Evolutionary conservation across 73 alveolate genomes (phyloP).

Genomic region (Symbiodinium natans): DNA sequence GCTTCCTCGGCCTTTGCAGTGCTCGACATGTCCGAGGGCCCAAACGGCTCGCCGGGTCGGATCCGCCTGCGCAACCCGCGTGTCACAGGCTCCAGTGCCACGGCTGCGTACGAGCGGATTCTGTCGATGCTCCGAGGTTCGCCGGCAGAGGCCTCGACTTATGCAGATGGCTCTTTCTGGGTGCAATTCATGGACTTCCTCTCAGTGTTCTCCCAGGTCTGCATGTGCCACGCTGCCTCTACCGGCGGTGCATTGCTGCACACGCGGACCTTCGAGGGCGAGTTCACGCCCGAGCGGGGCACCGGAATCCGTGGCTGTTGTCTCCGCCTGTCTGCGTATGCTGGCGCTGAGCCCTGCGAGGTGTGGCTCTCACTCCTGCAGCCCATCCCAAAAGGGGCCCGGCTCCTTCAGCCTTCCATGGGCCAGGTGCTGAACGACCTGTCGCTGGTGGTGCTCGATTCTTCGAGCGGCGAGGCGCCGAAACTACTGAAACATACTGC

Average conservation of each 20-base stretch:
- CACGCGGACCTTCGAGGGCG: constrained; percentile 69
- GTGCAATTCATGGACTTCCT: constrained; percentile 18
- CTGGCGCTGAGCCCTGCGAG: neutral
- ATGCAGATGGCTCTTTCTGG: constrained; percentile 92
- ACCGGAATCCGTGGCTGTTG: constrained; percentile 72
- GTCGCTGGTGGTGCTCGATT: constrained; percentile 24
- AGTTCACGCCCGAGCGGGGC: constrained; percentile 34
- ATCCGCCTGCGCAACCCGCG: constrained; percentile 81
- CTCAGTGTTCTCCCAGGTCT: constrained; percentile 24
- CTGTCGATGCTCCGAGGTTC: constrained; percentile 48
- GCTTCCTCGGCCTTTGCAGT: constrained; percentile 16
- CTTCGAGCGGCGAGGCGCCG: constrained; percentile 15
- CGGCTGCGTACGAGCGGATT: neutral
- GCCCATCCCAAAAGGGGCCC: constrained; percentile 49
- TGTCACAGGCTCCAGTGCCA: neutral
- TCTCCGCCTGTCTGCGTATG: neutral
- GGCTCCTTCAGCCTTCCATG: constrained; percentile 77
- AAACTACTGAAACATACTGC: no score
- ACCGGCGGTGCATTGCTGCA: constrained; percentile 37
- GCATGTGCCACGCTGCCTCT: constrained; percentile 82
- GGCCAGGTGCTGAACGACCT: constrained; percentile 91
- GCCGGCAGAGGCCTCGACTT: constrained; percentile 83
- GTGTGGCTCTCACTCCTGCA: constrained; percentile 61
- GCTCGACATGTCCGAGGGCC: constrained; percentile 24
- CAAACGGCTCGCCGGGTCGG: neutral